Base-by-base conservation (phyloP, 345 rosid species). In the Diplotaxis tenuifolia region DNA sequence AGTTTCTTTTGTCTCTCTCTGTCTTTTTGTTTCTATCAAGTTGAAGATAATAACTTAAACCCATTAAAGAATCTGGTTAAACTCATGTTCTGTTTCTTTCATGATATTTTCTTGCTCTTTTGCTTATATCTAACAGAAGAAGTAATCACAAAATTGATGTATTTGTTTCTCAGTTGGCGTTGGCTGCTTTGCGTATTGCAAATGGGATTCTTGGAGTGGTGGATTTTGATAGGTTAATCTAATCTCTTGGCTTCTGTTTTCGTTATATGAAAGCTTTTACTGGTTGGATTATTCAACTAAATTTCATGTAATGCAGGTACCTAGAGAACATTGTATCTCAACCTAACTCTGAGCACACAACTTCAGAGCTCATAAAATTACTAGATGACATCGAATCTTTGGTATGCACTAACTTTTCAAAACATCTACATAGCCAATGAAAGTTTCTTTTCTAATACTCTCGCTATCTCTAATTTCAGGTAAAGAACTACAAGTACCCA, bases 121-220 rank as follows among this genome's bases (percentile, higher is more conserved):
- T 40, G 49, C 18, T 40, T 25, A 18, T 56, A 65, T 59, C 8
- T 18, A 20, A 52, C 20, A 20, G 22, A 57, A 25, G 42, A 68
- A 62, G 36, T 40, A 14, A 64, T 71, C 31, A 59, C 16, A 28
- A 47, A 12, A 18, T 2, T 29, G 47, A 1, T 57, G 23, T 57
- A 25, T 47, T 2, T 34, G 56, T 71, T 18, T 70, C 62, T 65
- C 67, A 92, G 96, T 84, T 92, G 86, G 96, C 99, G 32, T 72
- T 95, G 87, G 93, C 96, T 53, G 89, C 96, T 71, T 79, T 95
- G 73, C 86, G 82, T 68, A 79, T 42, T 40, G 83, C 96, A 16
- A 95, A 92, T 79, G 88, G 84, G 74, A 66, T 75, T 70, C 86
- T 80, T 71, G 60, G 75, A 66, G 83, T 84, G 45, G 63, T 89